A percentile compares a stretch with the other conserved stretches of the same genome.
phyloP scores from a whole-genome alignment of 805 yeast genomes.

The Lipomyces chichibuensis region DNA sequence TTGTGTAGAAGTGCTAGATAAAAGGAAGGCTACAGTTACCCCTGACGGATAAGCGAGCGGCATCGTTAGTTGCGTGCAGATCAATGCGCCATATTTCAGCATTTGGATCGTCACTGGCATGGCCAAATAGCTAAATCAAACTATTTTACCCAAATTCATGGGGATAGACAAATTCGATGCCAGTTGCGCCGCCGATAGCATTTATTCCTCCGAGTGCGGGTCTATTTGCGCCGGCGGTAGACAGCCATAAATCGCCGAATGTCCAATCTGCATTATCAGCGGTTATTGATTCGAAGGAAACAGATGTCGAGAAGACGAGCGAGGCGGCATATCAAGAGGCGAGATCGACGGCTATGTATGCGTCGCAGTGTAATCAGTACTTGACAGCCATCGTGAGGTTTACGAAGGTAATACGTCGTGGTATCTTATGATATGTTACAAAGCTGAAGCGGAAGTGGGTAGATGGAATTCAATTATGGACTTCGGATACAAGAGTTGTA shows the following conservation, averaged over 20 bases:
- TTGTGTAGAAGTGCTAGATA: neutral
- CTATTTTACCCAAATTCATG: neutral
- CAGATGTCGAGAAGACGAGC: neutral
- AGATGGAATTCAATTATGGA: constrained; percentile 27
- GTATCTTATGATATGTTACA: neutral
- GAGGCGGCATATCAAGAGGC: constrained; percentile 18
- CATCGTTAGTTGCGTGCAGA: neutral
- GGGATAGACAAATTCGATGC: neutral
- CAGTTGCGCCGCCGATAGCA: neutral
- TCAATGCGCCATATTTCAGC: neutral
- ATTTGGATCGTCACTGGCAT: neutral
- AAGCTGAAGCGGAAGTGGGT: too few species aligned
- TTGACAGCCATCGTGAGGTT: constrained; percentile 23
- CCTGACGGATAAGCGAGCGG: neutral
- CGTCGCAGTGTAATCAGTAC: constrained; percentile 24
- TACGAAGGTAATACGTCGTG: constrained; percentile 13
- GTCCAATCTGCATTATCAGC: neutral
- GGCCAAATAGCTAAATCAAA: neutral
- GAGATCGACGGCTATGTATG: constrained; percentile 25
- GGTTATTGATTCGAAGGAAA: neutral
- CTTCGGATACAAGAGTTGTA: constrained; percentile 20
- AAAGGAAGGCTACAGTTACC: neutral
- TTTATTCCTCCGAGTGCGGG: neutral
- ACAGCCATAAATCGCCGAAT: neutral
- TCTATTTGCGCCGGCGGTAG: neutral